These are phyloP conservation scores for Scenedesmus sp. DNA, from an alignment of 163 green algal genomes.

Conservation along the genomic window DNA sequence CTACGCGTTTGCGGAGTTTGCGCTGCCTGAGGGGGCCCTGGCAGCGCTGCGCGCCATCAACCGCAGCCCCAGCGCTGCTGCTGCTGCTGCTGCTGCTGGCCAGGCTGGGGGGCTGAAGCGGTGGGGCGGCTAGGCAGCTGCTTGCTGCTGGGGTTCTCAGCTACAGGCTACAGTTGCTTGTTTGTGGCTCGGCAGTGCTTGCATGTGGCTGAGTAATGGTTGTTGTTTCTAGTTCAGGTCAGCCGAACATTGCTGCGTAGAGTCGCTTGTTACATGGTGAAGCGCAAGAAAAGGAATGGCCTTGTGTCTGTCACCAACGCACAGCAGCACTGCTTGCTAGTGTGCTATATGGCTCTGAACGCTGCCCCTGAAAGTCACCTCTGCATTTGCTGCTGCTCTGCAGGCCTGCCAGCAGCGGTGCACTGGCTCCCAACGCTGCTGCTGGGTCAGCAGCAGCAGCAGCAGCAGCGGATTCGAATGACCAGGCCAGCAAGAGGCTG, in stretches of 20 bases:
- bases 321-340: too few relatives aligned
- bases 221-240: too few relatives aligned
- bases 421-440: neutral
- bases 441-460: neutral
- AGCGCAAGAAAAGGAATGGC: too few relatives aligned
- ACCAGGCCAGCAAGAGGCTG: neutral
- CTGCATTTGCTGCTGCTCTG: neutral
- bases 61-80: neutral
- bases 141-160: neutral
- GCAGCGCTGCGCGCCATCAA: conserved; percentile 42
- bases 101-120: neutral
- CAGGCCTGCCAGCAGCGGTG: conserved; percentile 5
- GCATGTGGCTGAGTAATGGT: too few relatives aligned
- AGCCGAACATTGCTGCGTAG: too few relatives aligned
- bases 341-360: too few relatives aligned
- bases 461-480: neutral
- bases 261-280: too few relatives aligned
- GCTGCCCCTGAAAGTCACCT: too few relatives aligned
- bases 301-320: too few relatives aligned
- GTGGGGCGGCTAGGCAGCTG: neutral
- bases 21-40: conserved; percentile 3
- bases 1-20: conserved; percentile 55
- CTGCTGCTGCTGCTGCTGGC: neutral
- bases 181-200: too few relatives aligned
- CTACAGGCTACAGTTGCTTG: neutral